phyloP scores from a whole-genome alignment of 495 filamentous ascomycete genomes.

The Penicillium paxilli region DNA sequence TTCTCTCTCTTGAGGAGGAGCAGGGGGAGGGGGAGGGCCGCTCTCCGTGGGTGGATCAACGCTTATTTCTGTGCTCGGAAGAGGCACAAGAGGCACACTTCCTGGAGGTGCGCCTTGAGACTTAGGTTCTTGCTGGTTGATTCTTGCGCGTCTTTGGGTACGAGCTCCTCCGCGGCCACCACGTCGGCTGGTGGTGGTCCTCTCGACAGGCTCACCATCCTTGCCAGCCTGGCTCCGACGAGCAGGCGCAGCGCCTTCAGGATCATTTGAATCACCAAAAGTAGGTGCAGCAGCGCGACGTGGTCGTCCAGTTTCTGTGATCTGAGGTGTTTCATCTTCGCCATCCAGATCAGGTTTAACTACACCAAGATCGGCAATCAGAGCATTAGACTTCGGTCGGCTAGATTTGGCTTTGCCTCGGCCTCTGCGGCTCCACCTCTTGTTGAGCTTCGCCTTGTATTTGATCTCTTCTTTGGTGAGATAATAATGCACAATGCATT shows the following conservation, averaged over 20 bases:
- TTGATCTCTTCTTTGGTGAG: slow-evolving; percentile 83
- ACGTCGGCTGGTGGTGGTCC: slow-evolving; percentile 50
- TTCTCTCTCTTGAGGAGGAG: slow-evolving; percentile 21
- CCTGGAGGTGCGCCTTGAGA: slow-evolving; percentile 20
- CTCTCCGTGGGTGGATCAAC: slow-evolving; percentile 30
- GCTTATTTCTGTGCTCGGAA: slow-evolving; percentile 34
- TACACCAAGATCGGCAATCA: slow-evolving; percentile 71
- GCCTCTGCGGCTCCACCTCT: slow-evolving; percentile 66
- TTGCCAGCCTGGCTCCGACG: slow-evolving; percentile 50
- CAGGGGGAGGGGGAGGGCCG: too few relatives aligned
- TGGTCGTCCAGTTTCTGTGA: slow-evolving; percentile 70
- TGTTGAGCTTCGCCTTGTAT: slow-evolving; percentile 79
- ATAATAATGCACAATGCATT: slow-evolving; percentile 95
- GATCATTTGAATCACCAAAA: slow-evolving; percentile 64
- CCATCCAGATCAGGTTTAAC: slow-evolving; percentile 57
- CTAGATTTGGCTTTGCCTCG: slow-evolving; percentile 49
- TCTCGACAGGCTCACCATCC: slow-evolving; percentile 58
- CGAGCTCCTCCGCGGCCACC: slow-evolving; percentile 43
- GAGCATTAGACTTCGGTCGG: slow-evolving; percentile 70
- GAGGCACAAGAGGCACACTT: slow-evolving; percentile 18
- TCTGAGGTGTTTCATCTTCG: slow-evolving; percentile 51
- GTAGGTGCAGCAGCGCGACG: slow-evolving; percentile 69
- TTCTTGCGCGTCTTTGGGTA: slow-evolving; percentile 38
- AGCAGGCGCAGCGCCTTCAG: slow-evolving; percentile 34
- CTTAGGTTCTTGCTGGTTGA: slow-evolving; percentile 33